Base-by-base conservation (phyloP, 2,329 filamentous ascomycete species). In the Hortaea werneckii region DNA sequence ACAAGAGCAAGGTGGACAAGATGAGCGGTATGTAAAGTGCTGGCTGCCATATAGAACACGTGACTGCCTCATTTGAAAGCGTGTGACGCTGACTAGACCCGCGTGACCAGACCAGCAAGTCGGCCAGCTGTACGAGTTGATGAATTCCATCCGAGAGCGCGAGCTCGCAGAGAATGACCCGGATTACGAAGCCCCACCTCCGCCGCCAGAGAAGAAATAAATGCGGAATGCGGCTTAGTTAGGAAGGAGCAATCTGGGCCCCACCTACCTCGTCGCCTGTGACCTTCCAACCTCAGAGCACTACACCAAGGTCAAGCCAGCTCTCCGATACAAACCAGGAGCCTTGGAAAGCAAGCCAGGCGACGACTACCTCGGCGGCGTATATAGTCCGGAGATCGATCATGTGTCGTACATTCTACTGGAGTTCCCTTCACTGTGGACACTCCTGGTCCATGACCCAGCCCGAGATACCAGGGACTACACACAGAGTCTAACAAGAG, bases 111-210 rank as follows among this genome's bases (percentile, higher is more conserved):
- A 96, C 63, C 85, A 96, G 64, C 92, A 98, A 68, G 73, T 96
- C 43, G 86, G 83, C 1, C 92, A 98, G 66, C 70, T 98, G 55
- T 95, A 95, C 62, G 90, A 96, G 64, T 72, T 98, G 46, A 94
- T 95, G 87, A 78, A 85, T 64, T 79, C 86, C 2, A 94, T 95
- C 44, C 70, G 73, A 48, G 74, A 75, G 54, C 67, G 70, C 50
- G 72, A 72, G 9, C 57, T 68, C 26, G 67, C 69, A 42, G 72
- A 73, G 42, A 69, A 69, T 45, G 72, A 73, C 46, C 54, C 54
- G 20, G 58, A 60, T 40, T 59, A 58, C 42, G 37, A 43, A 44
- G 44, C 50, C 9, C 28, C 29, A 30, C 47, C 47, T 27, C 47
- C 49, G 5, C 10, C 40, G 39, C 34, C 42, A 29, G 42, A 41